Conservation (phyloP, 345 rosid genomes). For the Pistacia integerrima region DNA sequence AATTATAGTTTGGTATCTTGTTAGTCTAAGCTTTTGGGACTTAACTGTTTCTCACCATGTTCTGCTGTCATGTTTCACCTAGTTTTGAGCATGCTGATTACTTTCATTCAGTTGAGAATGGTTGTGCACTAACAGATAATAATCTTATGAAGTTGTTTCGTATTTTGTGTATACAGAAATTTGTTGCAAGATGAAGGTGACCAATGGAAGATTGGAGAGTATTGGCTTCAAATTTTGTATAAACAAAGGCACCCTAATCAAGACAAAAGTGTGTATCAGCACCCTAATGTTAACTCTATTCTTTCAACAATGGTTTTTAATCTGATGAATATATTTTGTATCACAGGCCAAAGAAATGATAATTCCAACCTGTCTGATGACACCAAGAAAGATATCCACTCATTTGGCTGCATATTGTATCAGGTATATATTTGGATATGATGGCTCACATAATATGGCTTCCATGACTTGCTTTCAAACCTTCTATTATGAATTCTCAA, state of each 20-base stretch:
- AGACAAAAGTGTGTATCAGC: conserved; percentile 32
- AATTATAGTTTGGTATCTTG: too few species aligned
- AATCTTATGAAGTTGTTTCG: neutral
- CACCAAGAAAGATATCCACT: conserved; percentile 39
- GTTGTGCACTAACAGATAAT: neutral
- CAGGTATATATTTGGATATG: conserved; percentile 36
- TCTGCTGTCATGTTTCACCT: neutral
- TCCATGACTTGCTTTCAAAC: neutral
- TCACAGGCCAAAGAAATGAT: conserved; percentile 38
- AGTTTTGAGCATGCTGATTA: neutral
- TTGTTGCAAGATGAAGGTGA: conserved; percentile 58
- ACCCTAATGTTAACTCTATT: neutral
- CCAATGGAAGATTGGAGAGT: conserved; percentile 64
- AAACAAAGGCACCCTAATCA: conserved; percentile 48
- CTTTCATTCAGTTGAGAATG: neutral
- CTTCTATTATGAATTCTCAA: neutral
- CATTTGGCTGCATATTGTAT: conserved; percentile 48
- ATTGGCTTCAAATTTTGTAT: conserved; percentile 61
- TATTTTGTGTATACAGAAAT: conserved; percentile 33
- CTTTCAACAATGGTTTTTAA: neutral
- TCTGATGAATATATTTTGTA: conserved; percentile 11
- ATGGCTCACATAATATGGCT: too few species aligned
- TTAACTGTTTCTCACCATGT: neutral
- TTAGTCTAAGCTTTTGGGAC: neutral
- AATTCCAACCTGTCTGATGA: conserved; percentile 28